Percentiles rank a stretch among this genome's conserved stretches.
These are phyloP conservation scores for Puccinia triticina DNA, from an alignment of 1,284 basidiomycete species.

Conservation along the genomic window DNA sequence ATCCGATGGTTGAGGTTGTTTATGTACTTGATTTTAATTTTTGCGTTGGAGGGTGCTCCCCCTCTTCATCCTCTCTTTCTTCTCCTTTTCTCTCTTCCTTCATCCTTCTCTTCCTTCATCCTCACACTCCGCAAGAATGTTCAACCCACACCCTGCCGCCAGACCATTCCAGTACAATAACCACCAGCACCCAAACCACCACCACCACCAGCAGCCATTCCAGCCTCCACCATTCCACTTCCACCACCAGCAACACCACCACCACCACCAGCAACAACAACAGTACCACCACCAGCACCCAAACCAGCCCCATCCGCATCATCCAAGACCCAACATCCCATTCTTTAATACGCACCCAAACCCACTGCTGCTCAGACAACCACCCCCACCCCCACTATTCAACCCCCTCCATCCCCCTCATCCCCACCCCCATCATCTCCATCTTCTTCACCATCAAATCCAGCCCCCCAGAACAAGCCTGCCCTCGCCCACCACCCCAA, in stretches of 20 bases:
- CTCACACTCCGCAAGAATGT: too few relatives aligned
- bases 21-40: too few relatives aligned
- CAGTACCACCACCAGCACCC: background rate
- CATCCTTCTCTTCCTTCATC: too few relatives aligned
- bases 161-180: too few relatives aligned
- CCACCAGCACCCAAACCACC: background rate
- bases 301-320: background rate
- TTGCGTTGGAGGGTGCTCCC: too few relatives aligned
- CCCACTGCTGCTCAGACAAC: background rate
- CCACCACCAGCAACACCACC: background rate
- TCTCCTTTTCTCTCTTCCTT: too few relatives aligned
- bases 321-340: too few relatives aligned
- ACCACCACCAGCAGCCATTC: background rate
- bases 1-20: too few relatives aligned
- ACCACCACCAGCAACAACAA: background rate
- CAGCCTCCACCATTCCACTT: background rate
- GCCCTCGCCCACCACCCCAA: background rate
- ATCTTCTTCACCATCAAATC: conserved; percentile 1
- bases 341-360: too few relatives aligned
- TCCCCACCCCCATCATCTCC: background rate
- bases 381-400: conserved; percentile 12
- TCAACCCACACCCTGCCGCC: too few relatives aligned
- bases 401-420: background rate
- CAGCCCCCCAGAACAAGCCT: background rate
- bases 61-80: too few relatives aligned